Evolutionary conservation across 2,329 filamentous ascomycete species (phyloP).

Genomic region (Botrytis squamosa): DNA sequence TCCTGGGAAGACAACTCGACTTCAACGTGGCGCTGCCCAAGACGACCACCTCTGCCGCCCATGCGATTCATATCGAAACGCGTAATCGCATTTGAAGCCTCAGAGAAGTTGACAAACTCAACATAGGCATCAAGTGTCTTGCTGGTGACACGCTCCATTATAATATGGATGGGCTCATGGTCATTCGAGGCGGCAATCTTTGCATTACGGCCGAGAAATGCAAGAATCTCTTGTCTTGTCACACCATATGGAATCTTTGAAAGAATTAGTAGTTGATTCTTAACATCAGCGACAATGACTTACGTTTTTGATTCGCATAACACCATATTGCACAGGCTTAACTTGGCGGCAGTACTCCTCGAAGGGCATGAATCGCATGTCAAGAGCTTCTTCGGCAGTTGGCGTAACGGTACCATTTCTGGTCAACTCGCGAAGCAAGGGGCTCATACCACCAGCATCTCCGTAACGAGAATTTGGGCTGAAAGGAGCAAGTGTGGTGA

Average conservation of each 20-base stretch:
- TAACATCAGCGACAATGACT: conserved; percentile 25
- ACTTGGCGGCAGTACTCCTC: conserved; percentile 39
- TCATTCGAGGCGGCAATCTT: conserved; percentile 52
- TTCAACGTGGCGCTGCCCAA: conserved; percentile 58
- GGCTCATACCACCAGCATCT: conserved; percentile 24
- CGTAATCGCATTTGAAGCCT: conserved; percentile 54
- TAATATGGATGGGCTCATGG: conserved; percentile 59
- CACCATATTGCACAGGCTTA: conserved; percentile 35
- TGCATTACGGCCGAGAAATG: conserved; percentile 58
- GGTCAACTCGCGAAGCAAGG: conserved; percentile 28
- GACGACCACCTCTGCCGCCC: conserved; percentile 45
- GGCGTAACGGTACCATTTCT: conserved; percentile 30
- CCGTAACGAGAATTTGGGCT: conserved; percentile 13
- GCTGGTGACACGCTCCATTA: conserved; percentile 61
- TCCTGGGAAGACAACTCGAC: conserved; percentile 57
- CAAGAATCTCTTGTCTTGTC: conserved; percentile 54
- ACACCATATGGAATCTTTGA: conserved; percentile 56
- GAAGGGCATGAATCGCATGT: conserved; percentile 39
- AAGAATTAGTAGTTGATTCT: conserved; percentile 20
- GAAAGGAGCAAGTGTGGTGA: conserved; percentile 16
- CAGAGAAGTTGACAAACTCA: conserved; percentile 53
- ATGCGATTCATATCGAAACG: conserved; percentile 45
- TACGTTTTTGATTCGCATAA: conserved; percentile 42
- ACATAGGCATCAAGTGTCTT: conserved; percentile 63
- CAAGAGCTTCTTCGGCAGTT: conserved; percentile 34